A percentile compares a stretch with the other conserved stretches of the same genome.
phyloP scores from a whole-genome alignment of 345 rosid genomes.

The Rubroshorea leprosula region DNA sequence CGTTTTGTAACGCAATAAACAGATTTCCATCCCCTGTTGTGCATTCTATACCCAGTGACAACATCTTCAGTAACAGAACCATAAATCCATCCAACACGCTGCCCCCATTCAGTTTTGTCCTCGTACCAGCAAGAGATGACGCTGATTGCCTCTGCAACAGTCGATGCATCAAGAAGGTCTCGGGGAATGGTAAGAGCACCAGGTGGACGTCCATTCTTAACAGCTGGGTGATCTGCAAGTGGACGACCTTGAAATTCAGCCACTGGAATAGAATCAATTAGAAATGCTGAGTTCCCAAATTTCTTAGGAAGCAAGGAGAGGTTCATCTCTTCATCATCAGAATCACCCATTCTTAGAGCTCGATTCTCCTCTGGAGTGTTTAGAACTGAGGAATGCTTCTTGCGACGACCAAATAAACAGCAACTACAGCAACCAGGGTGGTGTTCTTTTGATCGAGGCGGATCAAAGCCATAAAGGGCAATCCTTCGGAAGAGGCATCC shows the following conservation, averaged over 20 bases:
- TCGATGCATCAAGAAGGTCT: conserved; percentile 88
- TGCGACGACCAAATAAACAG: conserved; percentile 57
- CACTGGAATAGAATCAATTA: conserved; percentile 80
- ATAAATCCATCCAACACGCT: conserved; percentile 90
- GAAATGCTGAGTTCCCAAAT: conserved; percentile 82
- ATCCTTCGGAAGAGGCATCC: conserved; percentile 93
- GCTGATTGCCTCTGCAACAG: conserved; percentile 95
- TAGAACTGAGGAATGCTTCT: conserved; percentile 43
- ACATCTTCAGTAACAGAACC: too few species aligned
- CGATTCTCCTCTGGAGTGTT: conserved; percentile 61
- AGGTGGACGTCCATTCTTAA: conserved; percentile 88
- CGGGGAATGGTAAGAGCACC: conserved; percentile 92
- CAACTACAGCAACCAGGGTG: conserved; percentile 60
- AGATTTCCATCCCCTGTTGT: conserved; percentile 97
- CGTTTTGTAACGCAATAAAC: conserved; percentile 97
- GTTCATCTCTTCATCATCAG: conserved; percentile 81
- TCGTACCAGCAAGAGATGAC: conserved; percentile 99
- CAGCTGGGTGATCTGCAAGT: conserved; percentile 93
- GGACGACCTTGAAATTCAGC: conserved; percentile 98
- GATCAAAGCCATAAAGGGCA: conserved; percentile 91
- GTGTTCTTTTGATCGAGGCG: conserved; percentile 77
- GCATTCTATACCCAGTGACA: conserved; percentile 97
- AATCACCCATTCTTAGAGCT: conserved; percentile 84
- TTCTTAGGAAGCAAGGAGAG: conserved; percentile 66
- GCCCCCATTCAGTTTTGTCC: conserved; percentile 99